Evolutionary conservation across 768 basidiomycete species (phyloP).

Genomic region (Leucosporidium yakuticum): DNA sequence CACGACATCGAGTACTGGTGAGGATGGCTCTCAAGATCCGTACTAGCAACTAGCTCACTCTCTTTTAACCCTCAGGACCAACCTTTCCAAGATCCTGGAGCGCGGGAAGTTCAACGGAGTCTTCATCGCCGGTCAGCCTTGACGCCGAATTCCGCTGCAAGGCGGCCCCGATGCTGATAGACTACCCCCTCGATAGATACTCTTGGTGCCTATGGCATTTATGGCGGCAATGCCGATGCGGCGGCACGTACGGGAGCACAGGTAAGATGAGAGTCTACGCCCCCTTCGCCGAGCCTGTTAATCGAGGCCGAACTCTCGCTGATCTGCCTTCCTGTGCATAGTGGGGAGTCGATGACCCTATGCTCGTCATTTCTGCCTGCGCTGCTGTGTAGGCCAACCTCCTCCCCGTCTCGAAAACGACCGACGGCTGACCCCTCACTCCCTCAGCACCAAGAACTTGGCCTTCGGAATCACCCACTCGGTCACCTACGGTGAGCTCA

Average conservation of each 20-base stretch:
- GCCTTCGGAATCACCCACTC: conserved; percentile 15
- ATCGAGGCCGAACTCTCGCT: too few species aligned
- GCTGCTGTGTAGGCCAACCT: neutral
- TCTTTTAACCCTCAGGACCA: too few species aligned
- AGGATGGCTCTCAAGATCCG: too few species aligned
- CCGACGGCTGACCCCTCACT: too few species aligned
- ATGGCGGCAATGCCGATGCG: neutral
- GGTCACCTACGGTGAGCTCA: conserved; percentile 3
- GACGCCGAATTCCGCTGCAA: too few species aligned
- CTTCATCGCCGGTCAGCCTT: neutral
- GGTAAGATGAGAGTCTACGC: too few species aligned
- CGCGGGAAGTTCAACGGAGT: conserved; percentile 11
- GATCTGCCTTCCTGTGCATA: neutral
- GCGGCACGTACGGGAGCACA: neutral
- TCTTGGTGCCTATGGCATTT: neutral
- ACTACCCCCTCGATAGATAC: too few species aligned
- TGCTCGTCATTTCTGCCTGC: neutral
- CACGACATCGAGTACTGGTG: conserved; percentile 7
- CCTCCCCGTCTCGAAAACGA: too few species aligned
- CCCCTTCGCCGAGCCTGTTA: too few species aligned
- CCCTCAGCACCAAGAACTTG: conserved; percentile 7
- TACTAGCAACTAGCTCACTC: too few species aligned
- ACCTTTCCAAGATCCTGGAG: conserved; percentile 8
- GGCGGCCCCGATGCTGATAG: too few species aligned
- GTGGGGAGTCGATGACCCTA: neutral